phyloP scores from a whole-genome alignment of 139 green algal genomes.

The Micractinium sp. region DNA sequence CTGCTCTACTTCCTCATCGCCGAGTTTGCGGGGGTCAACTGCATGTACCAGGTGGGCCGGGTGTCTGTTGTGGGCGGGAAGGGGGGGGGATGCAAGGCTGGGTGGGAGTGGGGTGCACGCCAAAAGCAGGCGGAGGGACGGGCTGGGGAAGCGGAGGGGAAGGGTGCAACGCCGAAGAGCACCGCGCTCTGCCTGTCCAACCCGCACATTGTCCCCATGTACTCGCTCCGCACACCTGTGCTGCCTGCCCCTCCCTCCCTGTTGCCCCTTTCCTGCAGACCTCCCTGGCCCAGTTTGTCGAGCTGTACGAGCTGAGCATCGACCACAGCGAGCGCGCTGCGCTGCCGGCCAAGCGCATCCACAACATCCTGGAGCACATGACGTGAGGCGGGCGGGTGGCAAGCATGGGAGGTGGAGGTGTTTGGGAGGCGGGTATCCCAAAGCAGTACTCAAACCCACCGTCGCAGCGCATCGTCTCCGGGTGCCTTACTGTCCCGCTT shows the following conservation, averaged over 20 bases:
- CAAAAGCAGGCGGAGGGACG: too few relatives aligned
- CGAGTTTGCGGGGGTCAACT: constrained; percentile 92
- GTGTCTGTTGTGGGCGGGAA: too few relatives aligned
- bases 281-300: constrained; percentile 82
- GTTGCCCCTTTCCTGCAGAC: constrained; percentile 29
- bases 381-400: constrained; percentile 48
- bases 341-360: constrained; percentile 89
- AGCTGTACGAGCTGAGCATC: constrained; percentile 83
- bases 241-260: not conserved
- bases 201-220: too few relatives aligned
- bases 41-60: constrained; percentile 90
- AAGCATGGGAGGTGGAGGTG: not conserved
- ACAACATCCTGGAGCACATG: constrained; percentile 94
- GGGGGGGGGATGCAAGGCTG: too few relatives aligned
- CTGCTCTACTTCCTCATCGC: constrained; percentile 96
- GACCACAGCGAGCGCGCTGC: constrained; percentile 84
- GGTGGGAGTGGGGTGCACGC: too few relatives aligned
- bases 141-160: not conserved
- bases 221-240: not conserved
- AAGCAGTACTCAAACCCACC: not conserved
- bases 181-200: too few relatives aligned
- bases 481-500: too few relatives aligned
- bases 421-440: not conserved
- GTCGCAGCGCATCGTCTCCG: not conserved
- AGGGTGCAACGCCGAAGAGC: not conserved